phyloP scores from a whole-genome alignment of 1,284 basidiomycete genomes.

The Apiotrichum gracile region DNA sequence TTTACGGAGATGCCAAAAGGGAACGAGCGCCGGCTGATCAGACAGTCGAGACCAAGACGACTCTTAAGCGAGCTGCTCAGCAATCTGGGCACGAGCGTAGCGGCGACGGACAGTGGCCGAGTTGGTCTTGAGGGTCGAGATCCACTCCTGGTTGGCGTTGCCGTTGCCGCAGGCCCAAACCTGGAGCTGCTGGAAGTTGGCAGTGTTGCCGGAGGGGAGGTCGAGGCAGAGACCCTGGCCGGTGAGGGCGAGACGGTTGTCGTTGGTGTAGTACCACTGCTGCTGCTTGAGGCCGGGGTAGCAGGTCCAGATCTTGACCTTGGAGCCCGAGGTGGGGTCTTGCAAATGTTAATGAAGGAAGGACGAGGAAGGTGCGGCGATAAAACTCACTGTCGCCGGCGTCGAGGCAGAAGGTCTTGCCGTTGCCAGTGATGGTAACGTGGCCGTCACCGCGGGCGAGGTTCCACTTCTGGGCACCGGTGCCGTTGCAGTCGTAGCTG shows the following conservation, averaged over 20 bases:
- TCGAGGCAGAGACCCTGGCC: constrained; percentile 29
- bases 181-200: constrained; percentile 20
- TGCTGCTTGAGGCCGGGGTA: constrained; percentile 19
- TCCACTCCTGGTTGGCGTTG: constrained; percentile 42
- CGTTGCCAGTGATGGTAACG: constrained; percentile 20
- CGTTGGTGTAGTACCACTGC: constrained; percentile 25
- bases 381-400: constrained; percentile 14
- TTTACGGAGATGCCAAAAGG: too few species aligned
- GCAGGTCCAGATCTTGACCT: constrained; percentile 24
- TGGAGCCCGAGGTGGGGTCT: constrained; percentile 17
- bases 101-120: not conserved
- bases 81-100: not conserved
- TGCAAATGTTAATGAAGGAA: not conserved
- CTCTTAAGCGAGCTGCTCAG: not conserved
- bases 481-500: constrained; percentile 20
- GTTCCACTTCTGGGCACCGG: constrained; percentile 12
- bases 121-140: not conserved
- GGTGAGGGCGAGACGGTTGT: constrained; percentile 19
- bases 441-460: constrained; percentile 1
- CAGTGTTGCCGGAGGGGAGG: constrained; percentile 20
- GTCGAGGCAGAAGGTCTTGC: constrained; percentile 33
- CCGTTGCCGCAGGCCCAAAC: constrained; percentile 15
- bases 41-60: too few species aligned
- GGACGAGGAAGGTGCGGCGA: too few species aligned
- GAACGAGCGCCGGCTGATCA: too few species aligned